Evolutionary conservation across 108 stramenopile genomes (phyloP).

Genomic region (Nannochloropsis oceanica): DNA sequence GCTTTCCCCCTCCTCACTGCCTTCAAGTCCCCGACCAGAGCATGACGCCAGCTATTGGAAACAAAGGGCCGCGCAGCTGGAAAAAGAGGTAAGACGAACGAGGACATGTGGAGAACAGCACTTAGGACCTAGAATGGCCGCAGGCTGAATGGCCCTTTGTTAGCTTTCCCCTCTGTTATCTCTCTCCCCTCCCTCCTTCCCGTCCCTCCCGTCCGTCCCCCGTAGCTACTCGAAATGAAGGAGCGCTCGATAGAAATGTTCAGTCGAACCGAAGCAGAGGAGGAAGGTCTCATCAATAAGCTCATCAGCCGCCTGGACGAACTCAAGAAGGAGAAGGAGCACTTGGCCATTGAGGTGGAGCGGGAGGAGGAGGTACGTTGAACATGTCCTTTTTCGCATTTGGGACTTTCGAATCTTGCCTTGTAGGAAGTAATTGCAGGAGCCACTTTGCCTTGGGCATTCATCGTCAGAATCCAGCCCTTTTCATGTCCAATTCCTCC

Average conservation of each 20-base stretch:
- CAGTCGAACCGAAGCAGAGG: not conserved
- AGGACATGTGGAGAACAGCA: too few relatives aligned
- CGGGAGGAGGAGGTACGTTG: constrained; percentile 7
- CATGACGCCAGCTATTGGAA: not conserved
- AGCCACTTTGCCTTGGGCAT: too few relatives aligned
- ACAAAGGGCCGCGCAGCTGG: not conserved
- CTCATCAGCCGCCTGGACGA: constrained; percentile 2
- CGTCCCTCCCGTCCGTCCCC: not conserved
- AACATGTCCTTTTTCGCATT: too few relatives aligned
- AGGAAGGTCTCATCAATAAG: not conserved
- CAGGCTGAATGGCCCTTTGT: too few relatives aligned
- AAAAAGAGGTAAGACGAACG: not conserved
- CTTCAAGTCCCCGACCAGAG: not conserved
- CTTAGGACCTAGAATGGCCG: too few relatives aligned
- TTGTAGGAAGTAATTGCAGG: too few relatives aligned
- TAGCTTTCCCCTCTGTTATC: too few relatives aligned
- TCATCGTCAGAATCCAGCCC: too few relatives aligned
- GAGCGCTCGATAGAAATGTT: not conserved
- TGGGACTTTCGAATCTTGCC: too few relatives aligned
- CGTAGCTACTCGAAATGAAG: not conserved
- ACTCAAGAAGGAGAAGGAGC: constrained; percentile 32
- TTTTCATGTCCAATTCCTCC: too few relatives aligned
- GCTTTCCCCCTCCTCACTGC: too few relatives aligned
- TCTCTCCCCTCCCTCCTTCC: too few relatives aligned
- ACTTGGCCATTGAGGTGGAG: constrained; percentile 16